phyloP scores from a whole-genome alignment of 441 rosid genomes.

The Pelargonium cotyledonis region DNA sequence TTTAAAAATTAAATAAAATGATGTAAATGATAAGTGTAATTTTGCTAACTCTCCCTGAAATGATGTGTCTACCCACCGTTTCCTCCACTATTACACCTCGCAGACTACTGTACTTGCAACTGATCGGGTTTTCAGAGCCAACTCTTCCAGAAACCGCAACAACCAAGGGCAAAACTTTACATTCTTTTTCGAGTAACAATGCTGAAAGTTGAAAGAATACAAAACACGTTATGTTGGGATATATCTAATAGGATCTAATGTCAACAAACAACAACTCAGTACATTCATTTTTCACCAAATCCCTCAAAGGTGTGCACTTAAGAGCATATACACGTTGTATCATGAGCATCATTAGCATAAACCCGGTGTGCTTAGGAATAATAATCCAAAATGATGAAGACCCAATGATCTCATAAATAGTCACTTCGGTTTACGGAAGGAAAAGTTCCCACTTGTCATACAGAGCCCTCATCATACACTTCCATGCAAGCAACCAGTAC shows the following conservation, averaged over 20 bases:
- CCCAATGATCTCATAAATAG: too few relatives aligned
- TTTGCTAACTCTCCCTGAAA: neutral
- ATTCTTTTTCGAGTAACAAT: constrained; percentile 68
- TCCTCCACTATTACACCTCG: constrained; percentile 92
- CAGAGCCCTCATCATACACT: too few relatives aligned
- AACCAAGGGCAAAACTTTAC: constrained; percentile 65
- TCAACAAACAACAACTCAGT: neutral
- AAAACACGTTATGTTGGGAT: neutral
- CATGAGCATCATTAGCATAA: too few relatives aligned
- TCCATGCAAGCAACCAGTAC: too few relatives aligned
- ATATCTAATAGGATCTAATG: neutral
- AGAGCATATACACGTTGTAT: too few relatives aligned
- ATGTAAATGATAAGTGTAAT: neutral
- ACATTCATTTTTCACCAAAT: neutral
- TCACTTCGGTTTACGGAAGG: too few relatives aligned
- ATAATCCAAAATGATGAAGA: too few relatives aligned
- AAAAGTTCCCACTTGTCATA: too few relatives aligned
- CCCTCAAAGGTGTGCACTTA: neutral
- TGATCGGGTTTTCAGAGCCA: constrained; percentile 81
- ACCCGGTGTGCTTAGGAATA: too few relatives aligned
- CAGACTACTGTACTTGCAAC: constrained; percentile 64
- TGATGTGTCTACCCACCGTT: constrained; percentile 40
- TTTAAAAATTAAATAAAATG: constrained; percentile 9
- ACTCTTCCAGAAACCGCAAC: constrained; percentile 84
- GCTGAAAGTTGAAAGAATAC: constrained; percentile 41